Conservation (phyloP, 2,329 filamentous ascomycete species). For the Ceratocystis cacaofunesta region DNA sequence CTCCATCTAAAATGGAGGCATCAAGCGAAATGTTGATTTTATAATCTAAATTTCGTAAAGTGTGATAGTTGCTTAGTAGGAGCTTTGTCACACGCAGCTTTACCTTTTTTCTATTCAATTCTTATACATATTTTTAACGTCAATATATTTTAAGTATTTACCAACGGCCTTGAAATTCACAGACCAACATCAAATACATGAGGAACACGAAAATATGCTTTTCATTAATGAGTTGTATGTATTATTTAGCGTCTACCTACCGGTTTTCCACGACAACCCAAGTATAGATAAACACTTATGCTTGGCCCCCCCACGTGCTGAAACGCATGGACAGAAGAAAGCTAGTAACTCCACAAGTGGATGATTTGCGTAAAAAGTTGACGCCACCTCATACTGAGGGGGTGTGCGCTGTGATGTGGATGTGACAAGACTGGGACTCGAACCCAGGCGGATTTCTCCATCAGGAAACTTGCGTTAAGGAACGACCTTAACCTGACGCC, state of each 20-base stretch:
- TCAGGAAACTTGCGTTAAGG: constrained; percentile 17
- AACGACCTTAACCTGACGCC: constrained; percentile 25
- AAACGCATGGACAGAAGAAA: too few species aligned
- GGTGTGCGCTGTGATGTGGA: background rate
- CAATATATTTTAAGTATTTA: background rate
- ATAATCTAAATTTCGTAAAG: background rate
- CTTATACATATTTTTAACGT: background rate
- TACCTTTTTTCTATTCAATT: background rate
- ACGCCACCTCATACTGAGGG: too few species aligned
- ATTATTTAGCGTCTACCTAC: too few species aligned
- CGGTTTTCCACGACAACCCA: too few species aligned
- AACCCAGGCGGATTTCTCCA: constrained; percentile 17
- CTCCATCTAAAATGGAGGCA: background rate
- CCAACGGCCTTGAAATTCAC: background rate
- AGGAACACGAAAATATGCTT: too few species aligned
- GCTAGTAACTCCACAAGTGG: too few species aligned
- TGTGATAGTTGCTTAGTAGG: background rate
- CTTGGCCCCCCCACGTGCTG: too few species aligned
- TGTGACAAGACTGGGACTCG: constrained; percentile 17
- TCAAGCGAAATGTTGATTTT: background rate
- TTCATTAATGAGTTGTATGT: too few species aligned
- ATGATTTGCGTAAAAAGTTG: too few species aligned
- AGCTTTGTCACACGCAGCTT: background rate
- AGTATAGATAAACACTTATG: too few species aligned
- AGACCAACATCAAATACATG: background rate